Percentiles rank a stretch among this genome's conserved stretches.
Evolutionary conservation across 106 monocot species (phyloP).

Genomic region (Triglochin maritima): DNA sequence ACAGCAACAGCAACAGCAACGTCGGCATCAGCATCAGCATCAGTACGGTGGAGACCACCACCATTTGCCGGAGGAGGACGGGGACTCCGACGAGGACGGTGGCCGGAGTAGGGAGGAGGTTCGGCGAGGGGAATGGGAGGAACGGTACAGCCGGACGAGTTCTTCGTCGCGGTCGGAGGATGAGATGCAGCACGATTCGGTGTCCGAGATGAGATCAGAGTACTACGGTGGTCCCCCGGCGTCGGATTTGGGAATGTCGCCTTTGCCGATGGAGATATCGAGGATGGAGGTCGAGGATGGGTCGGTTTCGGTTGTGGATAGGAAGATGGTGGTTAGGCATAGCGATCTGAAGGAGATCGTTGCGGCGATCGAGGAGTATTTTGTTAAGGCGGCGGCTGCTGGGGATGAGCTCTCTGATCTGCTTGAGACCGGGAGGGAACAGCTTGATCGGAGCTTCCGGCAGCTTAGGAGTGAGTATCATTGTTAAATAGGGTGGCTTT

Average conservation of each 20-base stretch:
- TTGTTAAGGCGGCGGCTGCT: conserved; percentile 57
- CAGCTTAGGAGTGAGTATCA: conserved; percentile 77
- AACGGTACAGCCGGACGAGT: no score
- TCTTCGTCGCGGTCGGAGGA: no score
- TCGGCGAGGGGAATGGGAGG: conserved; percentile 18
- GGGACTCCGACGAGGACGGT: neutral
- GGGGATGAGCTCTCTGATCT: conserved; percentile 63
- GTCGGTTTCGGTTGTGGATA: conserved; percentile 11
- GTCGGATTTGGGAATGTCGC: conserved; percentile 31
- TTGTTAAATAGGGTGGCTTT: neutral
- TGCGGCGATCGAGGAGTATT: conserved; percentile 76
- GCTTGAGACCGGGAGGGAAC: conserved; percentile 71
- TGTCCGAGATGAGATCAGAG: no score
- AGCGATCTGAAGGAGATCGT: conserved; percentile 70
- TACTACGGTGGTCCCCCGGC: conserved; percentile 13
- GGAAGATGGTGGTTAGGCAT: conserved; percentile 63
- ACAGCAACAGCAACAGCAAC: neutral
- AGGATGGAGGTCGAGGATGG: conserved; percentile 2
- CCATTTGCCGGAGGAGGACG: conserved; percentile 26
- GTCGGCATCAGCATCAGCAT: neutral
- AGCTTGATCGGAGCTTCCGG: conserved; percentile 77
- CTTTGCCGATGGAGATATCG: conserved; percentile 5
- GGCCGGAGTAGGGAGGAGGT: neutral
- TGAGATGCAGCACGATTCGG: conserved; percentile 6
- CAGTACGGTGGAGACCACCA: conserved; percentile 17